Base-by-base conservation (phyloP, 2,329 filamentous ascomycete species). In the Xylaria hypoxylon region DNA sequence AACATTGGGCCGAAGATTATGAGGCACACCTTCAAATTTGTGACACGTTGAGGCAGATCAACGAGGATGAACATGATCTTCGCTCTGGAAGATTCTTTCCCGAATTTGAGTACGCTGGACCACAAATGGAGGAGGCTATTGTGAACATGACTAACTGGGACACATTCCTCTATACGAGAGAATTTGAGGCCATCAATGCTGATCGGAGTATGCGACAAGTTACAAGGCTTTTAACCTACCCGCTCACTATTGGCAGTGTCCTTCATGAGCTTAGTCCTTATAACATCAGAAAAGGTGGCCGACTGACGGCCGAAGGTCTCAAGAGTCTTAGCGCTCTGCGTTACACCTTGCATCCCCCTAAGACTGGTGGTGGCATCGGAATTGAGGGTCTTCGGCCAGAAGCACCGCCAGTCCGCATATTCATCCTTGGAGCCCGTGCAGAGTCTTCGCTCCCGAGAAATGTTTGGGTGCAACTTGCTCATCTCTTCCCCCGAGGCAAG, bases 61-160 rank as follows among this genome's bases (percentile, higher is more conserved):
- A 99, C 73, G 96, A 99, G 81, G 96, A 99, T 76, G 96, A 99
- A 73, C 96, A 99, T 77, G 96, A 99, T 78, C 81, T 99, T 71
- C 86, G 92, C 57, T 97, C 93, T 19, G 96, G 96, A 3, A 88
- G 96, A 31, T 91, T 93, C 79, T 99, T 99, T 80, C 90, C 92
- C 15, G 96, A 99, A 79, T 98, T 97, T 76, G 89, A 94, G 68
- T 97, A 97, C 76, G 94, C 96, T 0, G 92, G 91, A 15, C 86
- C 90, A 61, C 94, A 97, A 81, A 89, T 97, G 78, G 94, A 97
- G 71, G 95, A 97, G 78, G 92, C 94, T 38, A 86, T 96, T 71
- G 89, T 97, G 71, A 99, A 99, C 80, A 94, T 99, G 92, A 97
- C 92, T 48, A 99, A 96, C 79, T 99, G 96, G 96, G 96, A 99